These are phyloP conservation scores for Mucor sp. DNA, from an alignment of 371 early-diverging fungal genomes.

Conservation along the genomic window DNA sequence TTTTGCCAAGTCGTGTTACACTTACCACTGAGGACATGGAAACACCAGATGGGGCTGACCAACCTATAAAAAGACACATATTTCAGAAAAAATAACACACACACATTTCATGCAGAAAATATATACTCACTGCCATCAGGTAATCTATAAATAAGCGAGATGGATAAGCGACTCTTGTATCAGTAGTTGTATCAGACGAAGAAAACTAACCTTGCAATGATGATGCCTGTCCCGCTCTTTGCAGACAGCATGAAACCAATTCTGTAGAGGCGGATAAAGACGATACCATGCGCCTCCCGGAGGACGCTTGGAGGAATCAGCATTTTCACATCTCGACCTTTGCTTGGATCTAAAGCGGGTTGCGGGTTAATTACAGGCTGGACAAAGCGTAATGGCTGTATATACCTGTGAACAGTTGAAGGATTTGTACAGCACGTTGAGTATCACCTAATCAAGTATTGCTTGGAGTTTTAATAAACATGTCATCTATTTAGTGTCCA, in stretches of 20 bases:
- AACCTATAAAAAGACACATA: constrained; percentile 22
- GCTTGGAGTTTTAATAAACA: background rate
- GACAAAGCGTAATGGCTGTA: background rate
- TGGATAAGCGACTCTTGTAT: background rate
- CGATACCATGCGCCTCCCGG: constrained; percentile 40
- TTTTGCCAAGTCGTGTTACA: constrained; percentile 1
- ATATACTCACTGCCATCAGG: constrained; percentile 42
- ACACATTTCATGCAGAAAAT: background rate
- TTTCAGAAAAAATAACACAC: background rate
- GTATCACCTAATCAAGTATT: constrained; percentile 29
- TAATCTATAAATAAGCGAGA: constrained; percentile 5
- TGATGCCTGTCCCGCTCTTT: constrained; percentile 41
- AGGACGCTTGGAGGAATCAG: constrained; percentile 38
- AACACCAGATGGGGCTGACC: constrained; percentile 52
- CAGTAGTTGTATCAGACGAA: background rate
- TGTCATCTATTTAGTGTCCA: background rate
- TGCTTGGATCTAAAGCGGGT: constrained; percentile 9
- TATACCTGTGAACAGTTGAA: constrained; percentile 41
- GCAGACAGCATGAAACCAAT: constrained; percentile 38
- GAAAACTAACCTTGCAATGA: constrained; percentile 39
- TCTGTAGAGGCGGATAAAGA: constrained; percentile 37
- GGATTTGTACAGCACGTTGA: constrained; percentile 34
- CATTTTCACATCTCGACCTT: constrained; percentile 28
- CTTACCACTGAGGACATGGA: constrained; percentile 40
- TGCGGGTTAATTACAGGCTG: background rate